Percentiles rank a stretch among this genome's conserved stretches.
phyloP scores from a whole-genome alignment of 257 asterid genomes.

The Solanum medicagineum region DNA sequence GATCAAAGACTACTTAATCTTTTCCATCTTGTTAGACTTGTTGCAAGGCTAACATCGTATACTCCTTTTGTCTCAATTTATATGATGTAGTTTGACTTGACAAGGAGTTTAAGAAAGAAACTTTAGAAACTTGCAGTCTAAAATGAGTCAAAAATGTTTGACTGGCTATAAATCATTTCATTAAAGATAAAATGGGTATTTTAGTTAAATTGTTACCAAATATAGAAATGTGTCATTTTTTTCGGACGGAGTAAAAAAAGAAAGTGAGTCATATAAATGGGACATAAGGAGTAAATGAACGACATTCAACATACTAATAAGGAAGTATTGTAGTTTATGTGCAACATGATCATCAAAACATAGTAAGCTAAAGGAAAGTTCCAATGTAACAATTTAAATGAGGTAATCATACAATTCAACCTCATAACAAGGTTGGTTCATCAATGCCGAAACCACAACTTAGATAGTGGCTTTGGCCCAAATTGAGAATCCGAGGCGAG shows the following conservation, averaged over 20 bases:
- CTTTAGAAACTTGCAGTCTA: no score
- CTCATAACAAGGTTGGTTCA: not conserved
- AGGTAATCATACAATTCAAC: not conserved
- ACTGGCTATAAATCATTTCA: no score
- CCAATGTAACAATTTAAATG: not conserved
- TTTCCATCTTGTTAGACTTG: not conserved
- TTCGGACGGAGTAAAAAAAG: no score
- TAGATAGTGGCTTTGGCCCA: not conserved
- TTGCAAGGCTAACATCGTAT: not conserved
- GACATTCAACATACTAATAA: not conserved
- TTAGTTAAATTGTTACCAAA: no score
- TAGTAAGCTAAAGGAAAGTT: not conserved
- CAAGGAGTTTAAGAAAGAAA: no score
- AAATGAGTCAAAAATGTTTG: no score
- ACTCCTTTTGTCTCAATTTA: not conserved
- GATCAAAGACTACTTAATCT: not conserved
- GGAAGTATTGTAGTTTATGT: not conserved
- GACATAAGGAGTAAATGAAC: not conserved
- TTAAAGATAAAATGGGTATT: no score
- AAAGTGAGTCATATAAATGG: no score
- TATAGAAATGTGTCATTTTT: no score
- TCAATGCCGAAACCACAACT: not conserved
- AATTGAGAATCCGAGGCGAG: not conserved
- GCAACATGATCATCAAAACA: not conserved
- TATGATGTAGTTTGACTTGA: no score